These are phyloP conservation scores for Gigaspora rosea DNA, from an alignment of 192 early-diverging fungal genomes.

Conservation along the genomic window DNA sequence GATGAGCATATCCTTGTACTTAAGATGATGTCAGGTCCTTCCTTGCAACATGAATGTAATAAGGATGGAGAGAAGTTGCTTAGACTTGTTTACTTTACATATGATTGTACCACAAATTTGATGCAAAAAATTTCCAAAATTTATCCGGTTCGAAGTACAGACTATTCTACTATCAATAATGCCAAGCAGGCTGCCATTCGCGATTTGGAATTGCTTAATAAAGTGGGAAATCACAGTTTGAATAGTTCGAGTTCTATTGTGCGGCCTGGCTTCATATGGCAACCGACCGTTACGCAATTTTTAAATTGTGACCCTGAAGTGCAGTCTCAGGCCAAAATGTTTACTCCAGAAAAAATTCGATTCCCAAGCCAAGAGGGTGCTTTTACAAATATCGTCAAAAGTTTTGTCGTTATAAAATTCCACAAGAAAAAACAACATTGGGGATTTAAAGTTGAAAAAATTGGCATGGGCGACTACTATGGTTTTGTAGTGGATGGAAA, in stretches of 20 bases:
- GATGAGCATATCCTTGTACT: slow-evolving; percentile 55
- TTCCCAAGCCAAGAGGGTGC: background rate
- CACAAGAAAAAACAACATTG: slow-evolving; percentile 25
- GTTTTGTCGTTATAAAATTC: background rate
- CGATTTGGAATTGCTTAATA: background rate
- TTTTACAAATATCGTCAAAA: background rate
- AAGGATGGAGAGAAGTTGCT: background rate
- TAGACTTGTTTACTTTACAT: background rate
- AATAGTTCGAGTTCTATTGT: background rate
- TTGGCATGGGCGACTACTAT: slow-evolving; percentile 50
- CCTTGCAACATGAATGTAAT: background rate
- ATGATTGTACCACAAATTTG: slow-evolving; percentile 1
- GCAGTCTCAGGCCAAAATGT: background rate
- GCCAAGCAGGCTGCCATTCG: background rate
- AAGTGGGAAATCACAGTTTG: background rate
- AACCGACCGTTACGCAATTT: slow-evolving; percentile 3
- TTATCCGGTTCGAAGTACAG: background rate
- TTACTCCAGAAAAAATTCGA: background rate
- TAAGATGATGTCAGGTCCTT: slow-evolving; percentile 15
- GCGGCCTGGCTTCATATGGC: slow-evolving; percentile 2
- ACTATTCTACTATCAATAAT: background rate
- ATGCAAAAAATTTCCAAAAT: background rate
- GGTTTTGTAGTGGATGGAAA: slow-evolving; percentile 60
- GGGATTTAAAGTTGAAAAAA: slow-evolving; percentile 43
- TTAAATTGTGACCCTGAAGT: slow-evolving; percentile 1